These are phyloP conservation scores for Phytophthora megakarya DNA, from an alignment of 352 stramenopile species.

Conservation along the genomic window DNA sequence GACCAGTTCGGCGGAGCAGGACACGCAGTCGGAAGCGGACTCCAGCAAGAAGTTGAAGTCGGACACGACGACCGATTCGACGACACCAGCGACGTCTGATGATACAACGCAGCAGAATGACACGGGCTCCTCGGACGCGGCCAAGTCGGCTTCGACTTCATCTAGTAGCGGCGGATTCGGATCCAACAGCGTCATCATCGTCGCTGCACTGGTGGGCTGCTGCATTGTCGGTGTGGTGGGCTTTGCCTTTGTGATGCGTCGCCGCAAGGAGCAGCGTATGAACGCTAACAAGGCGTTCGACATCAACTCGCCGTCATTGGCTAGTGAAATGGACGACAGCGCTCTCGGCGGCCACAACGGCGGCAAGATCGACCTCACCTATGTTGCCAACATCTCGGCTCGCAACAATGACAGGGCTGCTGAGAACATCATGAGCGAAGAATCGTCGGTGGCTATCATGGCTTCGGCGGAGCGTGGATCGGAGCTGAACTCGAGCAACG, in stretches of 20 bases:
- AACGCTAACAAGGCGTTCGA: constrained; percentile 40
- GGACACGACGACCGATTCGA: constrained; percentile 3
- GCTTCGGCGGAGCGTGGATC: constrained; percentile 46
- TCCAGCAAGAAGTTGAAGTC: constrained; percentile 11
- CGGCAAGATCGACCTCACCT: constrained; percentile 49
- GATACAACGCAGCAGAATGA: constrained; percentile 7
- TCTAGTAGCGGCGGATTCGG: constrained; percentile 11
- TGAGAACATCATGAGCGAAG: constrained; percentile 41
- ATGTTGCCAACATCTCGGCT: constrained; percentile 54
- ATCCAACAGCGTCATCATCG: constrained; percentile 42
- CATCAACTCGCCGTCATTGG: constrained; percentile 30
- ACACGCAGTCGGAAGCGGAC: neutral
- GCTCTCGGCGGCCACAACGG: constrained; percentile 25
- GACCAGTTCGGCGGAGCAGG: constrained; percentile 11
- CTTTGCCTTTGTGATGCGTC: constrained; percentile 56
- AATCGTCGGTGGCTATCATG: constrained; percentile 43
- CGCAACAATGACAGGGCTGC: constrained; percentile 43
- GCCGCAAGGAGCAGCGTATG: constrained; percentile 43
- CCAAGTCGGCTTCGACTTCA: constrained; percentile 32
- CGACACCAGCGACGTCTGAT: constrained; percentile 16
- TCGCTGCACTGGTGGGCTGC: constrained; percentile 43
- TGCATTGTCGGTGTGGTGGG: constrained; percentile 44
- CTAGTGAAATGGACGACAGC: constrained; percentile 51
- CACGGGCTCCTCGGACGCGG: constrained; percentile 11
- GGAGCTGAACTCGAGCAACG: constrained; percentile 44